A percentile compares a stretch with the other conserved stretches of the same genome.
Evolutionary conservation across 345 rosid genomes (phyloP).

Genomic region (Arabidopsis suecica): DNA sequence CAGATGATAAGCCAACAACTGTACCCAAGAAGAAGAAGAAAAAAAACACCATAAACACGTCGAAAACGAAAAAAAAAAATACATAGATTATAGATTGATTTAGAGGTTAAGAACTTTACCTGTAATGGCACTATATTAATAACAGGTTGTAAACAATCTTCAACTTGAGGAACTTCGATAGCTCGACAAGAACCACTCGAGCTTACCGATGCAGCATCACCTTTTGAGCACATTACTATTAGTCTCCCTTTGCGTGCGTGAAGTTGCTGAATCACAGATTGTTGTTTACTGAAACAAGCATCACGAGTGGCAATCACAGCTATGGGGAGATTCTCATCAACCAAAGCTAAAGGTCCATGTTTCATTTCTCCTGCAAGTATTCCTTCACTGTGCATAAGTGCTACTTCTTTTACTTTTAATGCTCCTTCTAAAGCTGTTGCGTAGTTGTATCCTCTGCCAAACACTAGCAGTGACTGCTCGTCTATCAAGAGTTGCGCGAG

Average conservation of each 20-base stretch:
- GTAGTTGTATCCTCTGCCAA: constrained; percentile 93
- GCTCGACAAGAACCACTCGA: constrained; percentile 74
- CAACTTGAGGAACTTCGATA: constrained; percentile 87
- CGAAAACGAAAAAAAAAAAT: neutral
- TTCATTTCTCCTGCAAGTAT: constrained; percentile 99
- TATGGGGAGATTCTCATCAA: constrained; percentile 87
- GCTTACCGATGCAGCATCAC: constrained; percentile 80
- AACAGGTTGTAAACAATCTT: constrained; percentile 96
- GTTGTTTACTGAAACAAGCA: constrained; percentile 91
- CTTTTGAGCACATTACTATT: constrained; percentile 82
- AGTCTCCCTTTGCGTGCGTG: constrained; percentile 86
- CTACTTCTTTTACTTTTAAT: constrained; percentile 89
- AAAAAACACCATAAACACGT: neutral
- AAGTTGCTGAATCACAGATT: constrained; percentile 94
- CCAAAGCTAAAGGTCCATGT: constrained; percentile 96
- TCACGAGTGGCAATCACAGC: constrained; percentile 90
- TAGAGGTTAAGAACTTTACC: constrained; percentile 49
- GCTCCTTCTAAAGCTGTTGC: constrained; percentile 97
- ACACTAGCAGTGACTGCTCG: constrained; percentile 89
- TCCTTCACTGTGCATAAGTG: constrained; percentile 98
- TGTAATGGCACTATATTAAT: constrained; percentile 82
- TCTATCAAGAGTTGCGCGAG: constrained; percentile 75
- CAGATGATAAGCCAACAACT: constrained; percentile 90
- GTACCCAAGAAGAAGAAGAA: constrained; percentile 31
- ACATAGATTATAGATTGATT: neutral